Base-by-base conservation (phyloP, 2,329 filamentous ascomycete genomes). In the Fusarium abutilonis region DNA sequence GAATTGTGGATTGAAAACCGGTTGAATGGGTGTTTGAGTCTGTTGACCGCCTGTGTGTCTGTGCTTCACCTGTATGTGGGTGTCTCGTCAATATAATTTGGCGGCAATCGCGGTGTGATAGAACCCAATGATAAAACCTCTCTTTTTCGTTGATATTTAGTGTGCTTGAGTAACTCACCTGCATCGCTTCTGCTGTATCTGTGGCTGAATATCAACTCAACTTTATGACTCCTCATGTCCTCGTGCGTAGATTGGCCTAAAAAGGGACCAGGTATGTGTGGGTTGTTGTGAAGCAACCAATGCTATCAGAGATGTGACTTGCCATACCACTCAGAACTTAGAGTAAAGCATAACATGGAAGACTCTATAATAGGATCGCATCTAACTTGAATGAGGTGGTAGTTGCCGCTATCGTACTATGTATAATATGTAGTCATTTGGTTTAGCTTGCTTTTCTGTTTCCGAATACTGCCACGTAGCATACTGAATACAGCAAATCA, bases 361-460 rank as follows among this genome's bases (percentile, higher is more conserved):
- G 29, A 32, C 28, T 44, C 31, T 26, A 32, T 38, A 10, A 8
- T 26, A 35, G 21, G 11, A 29, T 48, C 14, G 17, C n/a, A 17
- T 34, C 29, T 58, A 52, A 29, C 26, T 35, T 28, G 42, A 9
- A 28, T 54, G 47, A 29, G 38, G 38, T 34, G 47, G 36, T 21
- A 10, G 21, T 40, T 29, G 28, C 17, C 19, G 19, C n/a, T 10
- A 19, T 21, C 5, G 15, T n/a, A 31, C 17, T n/a, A 21, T 32
- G 17, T 31, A 39, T 39, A 21, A 11, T 8, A 11, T 8, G 26
- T 28, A 29, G 28, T 29, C 28, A 29, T 29, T 26, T 40, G 38
- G 19, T 13, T 39, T 23, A 40, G 17, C 7, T 19, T 23, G 36
- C 4, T 21, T 39, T 11, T 40, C 19, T 40, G 19, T 40, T 40